Evolutionary conservation across 352 stramenopile genomes (phyloP).

Genomic region (Phytophthora sansomeana): DNA sequence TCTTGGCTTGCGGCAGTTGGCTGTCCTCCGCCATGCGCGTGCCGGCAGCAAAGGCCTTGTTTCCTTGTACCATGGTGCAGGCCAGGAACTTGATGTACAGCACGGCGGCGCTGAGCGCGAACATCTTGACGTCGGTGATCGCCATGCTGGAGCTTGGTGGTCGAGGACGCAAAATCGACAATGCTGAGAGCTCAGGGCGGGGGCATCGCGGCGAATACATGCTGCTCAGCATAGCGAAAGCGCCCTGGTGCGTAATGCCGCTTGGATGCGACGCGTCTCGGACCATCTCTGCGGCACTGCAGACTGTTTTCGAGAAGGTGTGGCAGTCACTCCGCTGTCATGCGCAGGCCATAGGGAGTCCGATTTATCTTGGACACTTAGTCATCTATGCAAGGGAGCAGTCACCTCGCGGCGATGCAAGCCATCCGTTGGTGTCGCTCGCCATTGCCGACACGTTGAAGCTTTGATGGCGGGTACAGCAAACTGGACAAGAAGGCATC

Average conservation of each 20-base stretch:
- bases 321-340: conserved; percentile 12
- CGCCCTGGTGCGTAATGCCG: conserved; percentile 7
- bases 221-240: conserved; percentile 15
- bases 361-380: conserved; percentile 12
- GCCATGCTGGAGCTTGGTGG: conserved; percentile 32
- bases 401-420: neutral
- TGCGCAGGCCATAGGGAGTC: conserved; percentile 2
- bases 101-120: conserved; percentile 53
- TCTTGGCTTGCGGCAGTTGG: conserved; percentile 43
- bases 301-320: conserved; percentile 35
- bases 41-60: conserved; percentile 55
- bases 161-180: conserved; percentile 34
- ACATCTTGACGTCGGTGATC: conserved; percentile 41
- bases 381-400: conserved; percentile 3
- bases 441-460: conserved; percentile 26
- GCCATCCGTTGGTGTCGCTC: conserved; percentile 19
- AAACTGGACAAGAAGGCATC: conserved; percentile 7
- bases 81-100: conserved; percentile 73
- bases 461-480: conserved; percentile 6
- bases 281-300: conserved; percentile 26
- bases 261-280: conserved; percentile 20
- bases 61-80: conserved; percentile 57
- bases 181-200: conserved; percentile 21
- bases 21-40: conserved; percentile 57
- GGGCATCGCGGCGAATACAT: neutral